Conservation (phyloP, 495 filamentous ascomycete species). For the Aspergillus wentii region DNA sequence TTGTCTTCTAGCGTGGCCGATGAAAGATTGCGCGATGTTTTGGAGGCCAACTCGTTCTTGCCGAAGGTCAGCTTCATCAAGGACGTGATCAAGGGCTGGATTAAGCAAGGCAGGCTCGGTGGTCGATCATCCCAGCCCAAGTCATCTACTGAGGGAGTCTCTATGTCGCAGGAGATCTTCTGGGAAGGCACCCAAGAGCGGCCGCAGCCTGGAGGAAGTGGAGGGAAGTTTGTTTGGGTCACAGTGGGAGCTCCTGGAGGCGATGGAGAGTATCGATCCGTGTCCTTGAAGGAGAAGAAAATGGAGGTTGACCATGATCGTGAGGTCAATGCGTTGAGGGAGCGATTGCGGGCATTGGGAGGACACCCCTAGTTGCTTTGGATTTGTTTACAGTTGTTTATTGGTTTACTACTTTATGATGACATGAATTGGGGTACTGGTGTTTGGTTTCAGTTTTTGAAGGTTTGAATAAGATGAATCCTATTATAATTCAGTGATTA, state of each 20-base stretch:
- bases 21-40: constrained; percentile 56
- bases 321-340: constrained; percentile 31
- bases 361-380: constrained; percentile 11
- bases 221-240: constrained; percentile 77
- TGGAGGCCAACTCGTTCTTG: constrained; percentile 74
- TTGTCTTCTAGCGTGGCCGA: constrained; percentile 43
- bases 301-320: constrained; percentile 16
- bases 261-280: constrained; percentile 51
- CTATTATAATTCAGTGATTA: too few species aligned
- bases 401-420: constrained; percentile 26
- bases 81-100: constrained; percentile 67
- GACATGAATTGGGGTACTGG: constrained; percentile 5
- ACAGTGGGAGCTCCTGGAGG: constrained; percentile 74
- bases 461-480: too few species aligned
- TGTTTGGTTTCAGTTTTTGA: constrained; percentile 5
- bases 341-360: constrained; percentile 29
- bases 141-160: constrained; percentile 20
- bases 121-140: constrained; percentile 21
- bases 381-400: background rate
- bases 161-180: constrained; percentile 47
- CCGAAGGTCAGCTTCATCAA: constrained; percentile 73
- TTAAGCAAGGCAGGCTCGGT: constrained; percentile 65
- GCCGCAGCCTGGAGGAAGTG: constrained; percentile 39
- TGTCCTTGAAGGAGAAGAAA: constrained; percentile 29
- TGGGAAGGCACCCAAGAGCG: constrained; percentile 66